Evolutionary conservation across 2,329 filamentous ascomycete genomes (phyloP).

Genomic region (Aspergillus caelatus): DNA sequence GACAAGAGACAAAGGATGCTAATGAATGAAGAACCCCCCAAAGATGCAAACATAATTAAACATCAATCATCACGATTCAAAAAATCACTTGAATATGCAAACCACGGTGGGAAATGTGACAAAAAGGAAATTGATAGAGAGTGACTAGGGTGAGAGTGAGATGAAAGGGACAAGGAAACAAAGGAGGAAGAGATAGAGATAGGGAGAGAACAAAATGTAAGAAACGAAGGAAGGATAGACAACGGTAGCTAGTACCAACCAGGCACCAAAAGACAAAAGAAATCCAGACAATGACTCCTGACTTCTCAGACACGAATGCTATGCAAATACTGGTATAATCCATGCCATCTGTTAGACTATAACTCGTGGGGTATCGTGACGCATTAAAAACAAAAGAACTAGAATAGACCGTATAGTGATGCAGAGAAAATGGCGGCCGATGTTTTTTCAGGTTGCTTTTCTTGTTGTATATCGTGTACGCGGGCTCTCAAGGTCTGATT

Average conservation of each 20-base stretch:
- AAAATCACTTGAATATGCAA: neutral
- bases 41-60: constrained; percentile 1
- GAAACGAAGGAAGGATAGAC: constrained; percentile 9
- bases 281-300: constrained; percentile 1
- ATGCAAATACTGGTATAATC: constrained; percentile 5
- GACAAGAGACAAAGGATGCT: neutral
- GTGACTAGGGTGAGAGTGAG: neutral
- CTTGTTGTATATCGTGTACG: neutral
- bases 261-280: constrained; percentile 12
- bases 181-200: neutral
- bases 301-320: constrained; percentile 6
- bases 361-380: constrained; percentile 24
- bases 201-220: constrained; percentile 2
- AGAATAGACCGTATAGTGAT: neutral
- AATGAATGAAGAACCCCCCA: neutral
- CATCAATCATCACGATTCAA: neutral
- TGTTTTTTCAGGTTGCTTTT: neutral
- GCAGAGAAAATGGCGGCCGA: neutral
- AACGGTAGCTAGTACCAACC: constrained; percentile 21
- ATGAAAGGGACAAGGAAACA: neutral
- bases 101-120: neutral
- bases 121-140: neutral
- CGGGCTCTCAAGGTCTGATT: neutral
- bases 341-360: constrained; percentile 8
- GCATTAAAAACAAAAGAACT: constrained; percentile 14